Evolutionary conservation across 768 basidiomycete genomes (phyloP).

Genomic region (Stropharia rugosoannulata): DNA sequence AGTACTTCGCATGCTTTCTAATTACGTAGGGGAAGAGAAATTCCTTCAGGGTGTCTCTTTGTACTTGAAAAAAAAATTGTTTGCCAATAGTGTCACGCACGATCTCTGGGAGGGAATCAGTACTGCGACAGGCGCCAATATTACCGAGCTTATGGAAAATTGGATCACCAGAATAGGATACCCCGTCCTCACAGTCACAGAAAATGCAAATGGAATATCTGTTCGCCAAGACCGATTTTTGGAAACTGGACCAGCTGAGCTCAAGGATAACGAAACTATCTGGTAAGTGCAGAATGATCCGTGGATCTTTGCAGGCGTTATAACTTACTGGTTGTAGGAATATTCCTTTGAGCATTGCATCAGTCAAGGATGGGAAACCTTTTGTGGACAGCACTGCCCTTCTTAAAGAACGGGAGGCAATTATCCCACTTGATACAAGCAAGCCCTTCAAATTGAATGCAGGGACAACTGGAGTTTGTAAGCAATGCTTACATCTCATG

Average conservation of each 20-base stretch:
- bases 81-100: slow-evolving; percentile 78
- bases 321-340: slow-evolving; percentile 47
- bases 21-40: slow-evolving; percentile 83
- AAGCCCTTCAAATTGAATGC: slow-evolving; percentile 90
- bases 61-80: slow-evolving; percentile 88
- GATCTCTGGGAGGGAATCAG: slow-evolving; percentile 89
- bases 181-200: slow-evolving; percentile 86
- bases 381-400: slow-evolving; percentile 60
- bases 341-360: slow-evolving; percentile 74
- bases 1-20: slow-evolving; percentile 94
- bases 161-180: slow-evolving; percentile 92
- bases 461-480: slow-evolving; percentile 86
- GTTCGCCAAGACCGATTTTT: slow-evolving; percentile 93
- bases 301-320: neutral
- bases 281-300: slow-evolving; percentile 49
- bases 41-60: slow-evolving; percentile 89
- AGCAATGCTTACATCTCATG: slow-evolving; percentile 26
- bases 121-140: slow-evolving; percentile 69
- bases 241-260: slow-evolving; percentile 75
- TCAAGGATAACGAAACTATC: slow-evolving; percentile 83
- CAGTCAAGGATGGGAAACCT: slow-evolving; percentile 55
- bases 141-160: slow-evolving; percentile 81
- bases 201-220: slow-evolving; percentile 66
- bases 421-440: slow-evolving; percentile 69
- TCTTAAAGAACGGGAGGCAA: slow-evolving; percentile 66